Evolutionary conservation across 1,284 basidiomycete genomes (phyloP).

Genomic region (Trametes versicolor): DNA sequence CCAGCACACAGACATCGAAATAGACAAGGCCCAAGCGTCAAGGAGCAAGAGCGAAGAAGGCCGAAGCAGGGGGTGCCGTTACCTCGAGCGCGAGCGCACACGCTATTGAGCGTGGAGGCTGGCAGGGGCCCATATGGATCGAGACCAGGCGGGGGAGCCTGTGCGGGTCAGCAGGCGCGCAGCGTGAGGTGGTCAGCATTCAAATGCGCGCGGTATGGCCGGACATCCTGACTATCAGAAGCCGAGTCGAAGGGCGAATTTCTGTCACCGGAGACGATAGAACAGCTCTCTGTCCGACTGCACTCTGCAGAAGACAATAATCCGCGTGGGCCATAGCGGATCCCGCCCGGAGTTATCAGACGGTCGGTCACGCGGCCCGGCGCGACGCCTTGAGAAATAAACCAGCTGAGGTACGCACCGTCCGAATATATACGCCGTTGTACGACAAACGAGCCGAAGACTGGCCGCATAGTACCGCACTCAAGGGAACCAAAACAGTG

Average conservation of each 20-base stretch:
- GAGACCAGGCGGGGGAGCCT: constrained; percentile 11
- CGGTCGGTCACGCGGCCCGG: constrained; percentile 14
- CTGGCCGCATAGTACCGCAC: constrained; percentile 5
- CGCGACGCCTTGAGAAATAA: constrained; percentile 4
- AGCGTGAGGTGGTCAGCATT: background rate
- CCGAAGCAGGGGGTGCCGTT: constrained; percentile 14
- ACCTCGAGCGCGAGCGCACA: constrained; percentile 7
- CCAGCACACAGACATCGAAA: constrained; percentile 10
- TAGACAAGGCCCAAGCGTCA: constrained; percentile 4
- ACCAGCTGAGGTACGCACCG: constrained; percentile 10
- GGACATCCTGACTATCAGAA: constrained; percentile 17
- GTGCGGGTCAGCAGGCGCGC: constrained; percentile 16
- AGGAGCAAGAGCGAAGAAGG: constrained; percentile 9
- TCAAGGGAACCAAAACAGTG: background rate
- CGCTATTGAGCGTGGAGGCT: constrained; percentile 20
- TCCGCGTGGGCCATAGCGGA: constrained; percentile 21
- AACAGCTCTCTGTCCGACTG: constrained; percentile 9
- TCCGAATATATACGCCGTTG: background rate
- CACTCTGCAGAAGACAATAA: constrained; percentile 17
- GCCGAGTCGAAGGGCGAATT: constrained; percentile 7
- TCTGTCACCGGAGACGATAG: constrained; percentile 8
- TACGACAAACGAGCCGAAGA: constrained; percentile 17
- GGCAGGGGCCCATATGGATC: constrained; percentile 20
- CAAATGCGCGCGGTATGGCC: constrained; percentile 1
- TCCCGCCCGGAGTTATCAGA: constrained; percentile 13